Conservation (phyloP, 305 asterid species). For the Euphrasia arctica region DNA sequence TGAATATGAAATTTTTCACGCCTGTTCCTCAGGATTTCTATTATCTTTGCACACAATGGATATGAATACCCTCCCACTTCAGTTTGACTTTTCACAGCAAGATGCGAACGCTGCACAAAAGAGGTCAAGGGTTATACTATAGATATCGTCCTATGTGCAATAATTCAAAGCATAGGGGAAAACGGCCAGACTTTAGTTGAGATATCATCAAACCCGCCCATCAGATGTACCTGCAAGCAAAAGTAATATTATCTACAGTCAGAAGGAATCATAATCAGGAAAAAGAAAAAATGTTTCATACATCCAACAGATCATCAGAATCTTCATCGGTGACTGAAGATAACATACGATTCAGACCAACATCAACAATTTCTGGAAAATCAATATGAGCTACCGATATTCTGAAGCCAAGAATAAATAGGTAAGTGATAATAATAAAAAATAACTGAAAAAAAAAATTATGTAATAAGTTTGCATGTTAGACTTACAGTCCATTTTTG, state of each 20-base stretch:
- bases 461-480: slow-evolving; percentile 11
- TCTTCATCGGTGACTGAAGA: slow-evolving; percentile 52
- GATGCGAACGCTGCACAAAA: slow-evolving; percentile 51
- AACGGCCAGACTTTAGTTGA: slow-evolving; percentile 55
- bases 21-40: slow-evolving; percentile 53
- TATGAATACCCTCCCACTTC: slow-evolving; percentile 60
- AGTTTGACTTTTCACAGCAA: slow-evolving; percentile 23
- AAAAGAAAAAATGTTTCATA: slow-evolving; percentile 29
- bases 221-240: slow-evolving; percentile 76
- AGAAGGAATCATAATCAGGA: slow-evolving; percentile 26
- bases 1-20: slow-evolving; percentile 61
- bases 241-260: slow-evolving; percentile 21
- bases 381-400: slow-evolving; percentile 91
- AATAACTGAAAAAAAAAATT: neutral
- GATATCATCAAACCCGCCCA: slow-evolving; percentile 83
- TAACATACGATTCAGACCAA: slow-evolving; percentile 79
- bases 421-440: slow-evolving; percentile 4
- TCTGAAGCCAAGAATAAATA: slow-evolving; percentile 42
- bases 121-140: slow-evolving; percentile 27
- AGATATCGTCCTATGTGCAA: slow-evolving; percentile 24
- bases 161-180: slow-evolving; percentile 28
- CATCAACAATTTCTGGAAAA: slow-evolving; percentile 63
- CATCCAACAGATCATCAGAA: slow-evolving; percentile 62
- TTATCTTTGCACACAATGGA: slow-evolving; percentile 78
- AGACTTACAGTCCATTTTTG: slow-evolving; percentile 74